Evolutionary conservation across 1,139 yeast species (phyloP).

Genomic region (Yamadazyma conglobata): DNA sequence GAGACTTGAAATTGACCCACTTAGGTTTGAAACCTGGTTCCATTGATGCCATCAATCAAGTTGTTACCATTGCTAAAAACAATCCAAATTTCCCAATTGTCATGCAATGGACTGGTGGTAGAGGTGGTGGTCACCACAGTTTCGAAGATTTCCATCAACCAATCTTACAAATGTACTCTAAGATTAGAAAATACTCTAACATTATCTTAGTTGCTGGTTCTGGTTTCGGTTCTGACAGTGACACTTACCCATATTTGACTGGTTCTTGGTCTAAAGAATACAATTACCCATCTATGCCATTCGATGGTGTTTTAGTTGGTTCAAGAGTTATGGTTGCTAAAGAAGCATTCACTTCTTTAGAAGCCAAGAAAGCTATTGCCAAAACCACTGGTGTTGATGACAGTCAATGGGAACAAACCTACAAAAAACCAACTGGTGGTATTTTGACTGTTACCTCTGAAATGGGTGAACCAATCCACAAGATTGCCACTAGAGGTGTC

Average conservation of each 20-base stretch:
- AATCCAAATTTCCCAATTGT: constrained; percentile 96
- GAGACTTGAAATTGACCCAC: constrained; percentile 87
- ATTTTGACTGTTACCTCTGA: constrained; percentile 93
- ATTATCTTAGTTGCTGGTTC: constrained; percentile 94
- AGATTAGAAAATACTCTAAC: constrained; percentile 88
- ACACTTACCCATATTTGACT: constrained; percentile 94
- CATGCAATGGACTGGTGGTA: constrained; percentile 99
- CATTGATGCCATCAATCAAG: constrained; percentile 84
- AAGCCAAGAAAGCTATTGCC: constrained; percentile 89
- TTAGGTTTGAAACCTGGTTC: constrained; percentile 98
- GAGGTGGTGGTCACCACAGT: constrained; percentile 99
- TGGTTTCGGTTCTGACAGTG: constrained; percentile 96
- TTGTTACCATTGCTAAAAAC: constrained; percentile 86
- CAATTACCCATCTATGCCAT: constrained; percentile 98
- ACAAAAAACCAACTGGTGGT: constrained; percentile 96
- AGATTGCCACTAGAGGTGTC: constrained; percentile 97
- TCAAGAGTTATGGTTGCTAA: constrained; percentile 97
- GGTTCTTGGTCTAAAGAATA: constrained; percentile 89
- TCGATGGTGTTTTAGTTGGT: constrained; percentile 94
- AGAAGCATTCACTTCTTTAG: constrained; percentile 93
- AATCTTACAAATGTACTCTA: constrained; percentile 89
- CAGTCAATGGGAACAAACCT: constrained; percentile 86
- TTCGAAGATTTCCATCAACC: constrained; percentile 99
- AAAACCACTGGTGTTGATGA: constrained; percentile 89
- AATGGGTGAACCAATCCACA: constrained; percentile 99